Evolutionary conservation across 2,329 filamentous ascomycete genomes (phyloP), one percentile per base, ranked within the genome.

Genomic region (Paracorniculantispora psalliotae): DNA sequence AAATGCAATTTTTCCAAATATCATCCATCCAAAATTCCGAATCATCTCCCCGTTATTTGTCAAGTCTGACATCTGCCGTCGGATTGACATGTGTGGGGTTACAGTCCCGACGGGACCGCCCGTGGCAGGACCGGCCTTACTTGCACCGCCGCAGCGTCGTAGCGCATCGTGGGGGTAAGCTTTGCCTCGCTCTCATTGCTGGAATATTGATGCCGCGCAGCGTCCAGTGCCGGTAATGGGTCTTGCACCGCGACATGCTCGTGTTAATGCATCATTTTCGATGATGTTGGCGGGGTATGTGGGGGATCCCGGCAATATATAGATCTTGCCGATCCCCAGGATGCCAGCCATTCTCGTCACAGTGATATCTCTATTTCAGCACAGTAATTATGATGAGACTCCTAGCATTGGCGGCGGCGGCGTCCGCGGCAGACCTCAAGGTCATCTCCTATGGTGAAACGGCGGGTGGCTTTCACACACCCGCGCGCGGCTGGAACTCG

Each of bases 401-500:
- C 9, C 9, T 53, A 17, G 17, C 15, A 13, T 12, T 64, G 54
- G 58, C 62, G 59, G 28, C 59, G 59, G 48, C 33, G 4, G 57
- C 43, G 5, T 30, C 48, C 1, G 56, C 56, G 17, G 35, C 56
- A 5, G n/a, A 26, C 44, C 39, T 64, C 10, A 62, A 62, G 41
- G 56, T 64, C 54, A 61, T 64, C 46, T 61, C 56, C 5, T 62
- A 63, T 61, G 26, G 33, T 21, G 37, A 57, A 37, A 64, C 62
- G 3, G 52, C 63, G 9, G 61, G 62, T 15, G 62, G 63, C 39
- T 63, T 62, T 48, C 39, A 33, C 47, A 39, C 48, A 23, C 48
- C 63, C 12, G 59, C 62, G 6, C 62, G 63, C 28, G 62, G 63
- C n/a, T 64, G 62, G 63, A 64, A 64, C 54, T 64, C 62, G 1